A percentile compares a stretch with the other conserved stretches of the same genome.
These are phyloP conservation scores for Cyclotella baltica DNA, from an alignment of 108 stramenopile genomes.

Conservation along the genomic window DNA sequence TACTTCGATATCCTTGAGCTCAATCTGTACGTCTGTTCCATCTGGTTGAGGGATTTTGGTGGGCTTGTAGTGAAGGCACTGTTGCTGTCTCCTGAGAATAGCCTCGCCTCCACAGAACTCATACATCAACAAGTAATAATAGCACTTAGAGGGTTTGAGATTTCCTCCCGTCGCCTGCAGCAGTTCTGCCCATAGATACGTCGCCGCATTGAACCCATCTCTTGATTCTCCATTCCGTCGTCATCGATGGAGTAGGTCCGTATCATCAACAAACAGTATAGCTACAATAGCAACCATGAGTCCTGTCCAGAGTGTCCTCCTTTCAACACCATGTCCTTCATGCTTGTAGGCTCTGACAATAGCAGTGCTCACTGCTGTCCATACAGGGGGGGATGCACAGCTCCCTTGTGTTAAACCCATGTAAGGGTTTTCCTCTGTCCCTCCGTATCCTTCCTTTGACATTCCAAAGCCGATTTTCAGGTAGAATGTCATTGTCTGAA, in stretches of 20 bases:
- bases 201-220: background rate
- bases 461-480: background rate
- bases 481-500: background rate
- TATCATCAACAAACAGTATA: constrained; percentile 13
- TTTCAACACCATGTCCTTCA: background rate
- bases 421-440: background rate
- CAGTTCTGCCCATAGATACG: constrained; percentile 9
- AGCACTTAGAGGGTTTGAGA: constrained; percentile 8
- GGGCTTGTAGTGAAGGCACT: background rate
- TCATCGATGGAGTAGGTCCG: background rate
- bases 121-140: background rate
- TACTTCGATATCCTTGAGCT: background rate
- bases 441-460: background rate
- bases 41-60: background rate
- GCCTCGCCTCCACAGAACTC: background rate
- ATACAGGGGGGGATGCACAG: background rate
- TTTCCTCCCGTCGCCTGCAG: constrained; percentile 16
- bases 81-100: background rate
- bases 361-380: constrained; percentile 3
- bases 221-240: background rate
- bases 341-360: constrained; percentile 2
- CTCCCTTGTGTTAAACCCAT: constrained; percentile 9
- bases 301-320: background rate
- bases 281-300: background rate
- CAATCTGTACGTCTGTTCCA: background rate